phyloP scores from a whole-genome alignment of 805 yeast species.

The Monosporozyma solicola region DNA sequence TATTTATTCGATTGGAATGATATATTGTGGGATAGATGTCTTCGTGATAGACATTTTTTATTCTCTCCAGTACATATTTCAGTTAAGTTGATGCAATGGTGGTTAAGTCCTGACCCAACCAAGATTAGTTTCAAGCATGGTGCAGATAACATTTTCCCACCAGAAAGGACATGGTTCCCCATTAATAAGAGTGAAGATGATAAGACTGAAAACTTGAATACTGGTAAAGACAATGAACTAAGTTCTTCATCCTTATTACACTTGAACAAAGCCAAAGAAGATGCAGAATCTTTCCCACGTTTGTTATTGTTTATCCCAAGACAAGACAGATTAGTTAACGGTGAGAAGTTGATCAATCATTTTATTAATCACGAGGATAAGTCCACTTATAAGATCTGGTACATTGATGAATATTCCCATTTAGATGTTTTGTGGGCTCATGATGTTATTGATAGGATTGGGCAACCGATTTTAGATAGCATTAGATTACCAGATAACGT shows the following conservation, averaged over 20 bases:
- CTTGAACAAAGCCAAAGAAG: constrained; percentile 29
- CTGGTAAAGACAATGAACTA: not conserved
- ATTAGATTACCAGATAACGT: constrained; percentile 13
- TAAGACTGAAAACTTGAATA: not conserved
- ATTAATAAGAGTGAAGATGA: not conserved
- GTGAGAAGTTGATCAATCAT: constrained; percentile 55
- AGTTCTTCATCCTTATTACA: constrained; percentile 9
- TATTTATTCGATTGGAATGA: constrained; percentile 86
- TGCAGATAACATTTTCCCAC: constrained; percentile 40
- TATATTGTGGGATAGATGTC: constrained; percentile 55
- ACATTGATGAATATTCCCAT: constrained; percentile 63
- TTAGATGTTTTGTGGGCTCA: constrained; percentile 91
- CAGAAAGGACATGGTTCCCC: constrained; percentile 47
- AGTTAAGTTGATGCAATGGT: constrained; percentile 81
- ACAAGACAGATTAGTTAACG: constrained; percentile 70
- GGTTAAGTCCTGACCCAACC: constrained; percentile 48
- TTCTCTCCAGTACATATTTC: constrained; percentile 83
- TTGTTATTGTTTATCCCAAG: constrained; percentile 63
- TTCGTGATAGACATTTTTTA: constrained; percentile 67
- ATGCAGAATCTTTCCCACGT: constrained; percentile 40
- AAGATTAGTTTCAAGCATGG: constrained; percentile 36
- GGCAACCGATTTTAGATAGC: constrained; percentile 36
- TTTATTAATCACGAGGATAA: constrained; percentile 48
- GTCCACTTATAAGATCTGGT: constrained; percentile 24
- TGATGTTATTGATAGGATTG: constrained; percentile 60